Evolutionary conservation across 495 filamentous ascomycete genomes (phyloP).

Genomic region (Echria macrotheca): DNA sequence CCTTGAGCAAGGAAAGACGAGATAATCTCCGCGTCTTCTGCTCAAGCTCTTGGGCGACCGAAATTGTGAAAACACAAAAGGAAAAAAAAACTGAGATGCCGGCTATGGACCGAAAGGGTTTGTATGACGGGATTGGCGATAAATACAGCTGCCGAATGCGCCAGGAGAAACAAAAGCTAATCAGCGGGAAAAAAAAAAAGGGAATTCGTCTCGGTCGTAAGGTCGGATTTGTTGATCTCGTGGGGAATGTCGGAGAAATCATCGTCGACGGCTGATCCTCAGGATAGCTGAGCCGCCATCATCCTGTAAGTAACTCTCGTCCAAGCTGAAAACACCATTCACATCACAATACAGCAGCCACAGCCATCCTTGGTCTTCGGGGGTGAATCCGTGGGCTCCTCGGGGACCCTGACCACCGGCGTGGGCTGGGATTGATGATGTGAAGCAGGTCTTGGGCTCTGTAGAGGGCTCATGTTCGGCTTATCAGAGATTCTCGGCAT

Average conservation of each 20-base stretch:
- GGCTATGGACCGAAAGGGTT: not conserved
- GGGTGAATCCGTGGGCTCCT: slow-evolving; percentile 30
- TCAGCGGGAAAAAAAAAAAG: too few relatives aligned
- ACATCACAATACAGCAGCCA: slow-evolving; percentile 54
- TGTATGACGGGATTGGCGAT: not conserved
- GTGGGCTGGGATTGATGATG: slow-evolving; percentile 17
- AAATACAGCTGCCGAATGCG: not conserved
- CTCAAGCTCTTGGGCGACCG: too few relatives aligned
- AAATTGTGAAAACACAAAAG: not conserved
- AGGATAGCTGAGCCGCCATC: too few relatives aligned
- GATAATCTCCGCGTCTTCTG: too few relatives aligned
- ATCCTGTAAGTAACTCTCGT: too few relatives aligned
- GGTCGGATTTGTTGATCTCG: not conserved
- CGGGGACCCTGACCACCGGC: slow-evolving; percentile 28
- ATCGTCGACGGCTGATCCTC: too few relatives aligned
- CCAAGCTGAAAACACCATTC: too few relatives aligned
- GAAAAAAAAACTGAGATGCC: not conserved
- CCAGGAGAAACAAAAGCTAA: not conserved
- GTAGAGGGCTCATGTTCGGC: slow-evolving; percentile 33
- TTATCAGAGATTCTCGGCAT: slow-evolving; percentile 51
- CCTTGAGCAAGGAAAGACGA: too few relatives aligned
- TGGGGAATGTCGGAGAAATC: too few relatives aligned
- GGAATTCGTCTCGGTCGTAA: not conserved
- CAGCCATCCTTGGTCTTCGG: slow-evolving; percentile 43
- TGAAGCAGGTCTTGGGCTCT: slow-evolving; percentile 30